Percentiles rank a stretch among this genome's conserved stretches.
These are phyloP conservation scores for Fraxinus latifolia DNA, from an alignment of 305 asterid genomes.

Conservation along the genomic window DNA sequence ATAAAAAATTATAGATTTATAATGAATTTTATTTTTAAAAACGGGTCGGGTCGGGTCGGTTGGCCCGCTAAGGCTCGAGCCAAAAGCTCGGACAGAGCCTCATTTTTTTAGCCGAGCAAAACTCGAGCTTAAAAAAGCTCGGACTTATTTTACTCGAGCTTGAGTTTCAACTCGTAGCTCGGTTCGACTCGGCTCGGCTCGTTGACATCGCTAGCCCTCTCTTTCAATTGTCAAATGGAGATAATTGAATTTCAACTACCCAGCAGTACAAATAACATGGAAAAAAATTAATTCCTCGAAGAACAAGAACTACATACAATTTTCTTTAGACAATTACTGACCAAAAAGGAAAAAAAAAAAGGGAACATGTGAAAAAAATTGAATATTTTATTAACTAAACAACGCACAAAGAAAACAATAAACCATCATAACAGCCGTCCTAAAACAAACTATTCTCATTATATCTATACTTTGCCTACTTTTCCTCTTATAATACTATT, in stretches of 20 bases:
- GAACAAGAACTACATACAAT: neutral
- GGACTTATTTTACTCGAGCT: too few species aligned
- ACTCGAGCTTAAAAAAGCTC: too few species aligned
- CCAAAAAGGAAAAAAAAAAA: neutral
- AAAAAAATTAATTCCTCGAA: constrained; percentile 15
- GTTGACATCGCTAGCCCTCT: neutral
- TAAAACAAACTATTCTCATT: neutral
- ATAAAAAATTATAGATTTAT: too few species aligned
- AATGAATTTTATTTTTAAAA: too few species aligned
- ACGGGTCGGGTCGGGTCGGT: too few species aligned
- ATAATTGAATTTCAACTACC: constrained; percentile 18
- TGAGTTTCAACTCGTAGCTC: too few species aligned
- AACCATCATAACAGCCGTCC: constrained; percentile 31
- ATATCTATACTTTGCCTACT: neutral
- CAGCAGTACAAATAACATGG: constrained; percentile 2
- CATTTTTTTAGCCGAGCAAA: too few species aligned
- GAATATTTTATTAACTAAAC: constrained; percentile 16
- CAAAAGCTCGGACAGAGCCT: too few species aligned
- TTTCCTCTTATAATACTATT: neutral
- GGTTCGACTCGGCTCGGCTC: too few species aligned
- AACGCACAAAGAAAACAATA: constrained; percentile 24
- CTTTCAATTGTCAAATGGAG: constrained; percentile 11
- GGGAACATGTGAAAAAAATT: constrained; percentile 3
- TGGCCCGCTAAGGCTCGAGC: too few species aligned
- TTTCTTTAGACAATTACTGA: neutral